phyloP scores from a whole-genome alignment of 768 basidiomycete species.

The Lactarius indigo region DNA sequence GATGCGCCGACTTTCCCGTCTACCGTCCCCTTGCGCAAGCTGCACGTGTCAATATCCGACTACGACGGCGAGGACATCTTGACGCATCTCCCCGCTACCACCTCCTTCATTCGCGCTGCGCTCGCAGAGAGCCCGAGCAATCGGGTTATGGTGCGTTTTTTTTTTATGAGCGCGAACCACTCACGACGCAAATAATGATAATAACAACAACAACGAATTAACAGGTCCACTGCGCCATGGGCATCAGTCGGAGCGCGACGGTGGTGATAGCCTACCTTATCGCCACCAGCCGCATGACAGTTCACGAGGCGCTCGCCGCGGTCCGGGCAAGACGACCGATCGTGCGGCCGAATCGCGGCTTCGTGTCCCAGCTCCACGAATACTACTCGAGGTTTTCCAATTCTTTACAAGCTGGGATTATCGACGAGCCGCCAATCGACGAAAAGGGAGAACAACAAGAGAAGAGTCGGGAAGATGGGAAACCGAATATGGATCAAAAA shows the following conservation, averaged over 20 bases:
- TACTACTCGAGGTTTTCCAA: conserved; percentile 19
- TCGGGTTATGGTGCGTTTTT: conserved; percentile 52
- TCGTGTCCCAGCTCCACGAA: conserved; percentile 32
- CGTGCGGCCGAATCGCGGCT: conserved; percentile 34
- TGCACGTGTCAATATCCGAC: conserved; percentile 55
- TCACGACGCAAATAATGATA: neutral
- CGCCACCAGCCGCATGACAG: conserved; percentile 29
- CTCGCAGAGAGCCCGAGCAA: conserved; percentile 41
- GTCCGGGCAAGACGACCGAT: conserved; percentile 28
- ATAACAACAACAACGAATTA: neutral
- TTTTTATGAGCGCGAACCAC: neutral
- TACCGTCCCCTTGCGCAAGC: conserved; percentile 35
- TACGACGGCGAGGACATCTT: conserved; percentile 40
- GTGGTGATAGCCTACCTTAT: conserved; percentile 67
- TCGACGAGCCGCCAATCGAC: neutral
- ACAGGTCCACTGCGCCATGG: conserved; percentile 75
- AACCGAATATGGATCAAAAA: too few relatives aligned
- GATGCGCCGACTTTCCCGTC: conserved; percentile 43
- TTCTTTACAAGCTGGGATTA: neutral
- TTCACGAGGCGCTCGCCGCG: conserved; percentile 28
- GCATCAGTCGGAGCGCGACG: conserved; percentile 72
- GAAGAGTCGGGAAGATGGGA: neutral
- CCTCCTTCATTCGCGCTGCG: conserved; percentile 50
- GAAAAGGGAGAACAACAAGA: neutral
- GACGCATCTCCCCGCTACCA: conserved; percentile 45